phyloP scores from a whole-genome alignment of 2,329 filamentous ascomycete genomes.

The Diplocarpon rosae region DNA sequence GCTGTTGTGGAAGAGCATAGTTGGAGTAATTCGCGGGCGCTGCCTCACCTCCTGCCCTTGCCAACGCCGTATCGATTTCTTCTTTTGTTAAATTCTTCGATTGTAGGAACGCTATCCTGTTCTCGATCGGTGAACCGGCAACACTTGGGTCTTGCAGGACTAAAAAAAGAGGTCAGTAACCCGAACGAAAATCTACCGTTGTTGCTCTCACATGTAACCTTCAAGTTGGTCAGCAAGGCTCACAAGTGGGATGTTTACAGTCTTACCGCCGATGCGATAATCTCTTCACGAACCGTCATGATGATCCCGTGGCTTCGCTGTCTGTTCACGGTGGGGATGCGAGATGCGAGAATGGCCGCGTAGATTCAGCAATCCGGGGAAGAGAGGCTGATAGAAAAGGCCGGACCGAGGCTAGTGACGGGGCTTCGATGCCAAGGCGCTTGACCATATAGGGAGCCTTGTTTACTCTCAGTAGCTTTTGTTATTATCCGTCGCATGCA shows the following conservation, averaged over 20 bases:
- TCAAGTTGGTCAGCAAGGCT: slow-evolving; percentile 19
- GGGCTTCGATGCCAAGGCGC: slow-evolving; percentile 1
- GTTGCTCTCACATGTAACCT: slow-evolving; percentile 27
- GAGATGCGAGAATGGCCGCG: slow-evolving; percentile 1
- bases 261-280: slow-evolving; percentile 70
- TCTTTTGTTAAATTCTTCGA: slow-evolving; percentile 96
- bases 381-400: slow-evolving; percentile 7
- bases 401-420: slow-evolving; percentile 14
- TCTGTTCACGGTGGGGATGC: slow-evolving; percentile 1
- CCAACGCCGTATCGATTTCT: slow-evolving; percentile 78
- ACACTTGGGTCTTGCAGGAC: slow-evolving; percentile 94
- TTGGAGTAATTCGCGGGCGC: slow-evolving; percentile 33
- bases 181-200: not conserved
- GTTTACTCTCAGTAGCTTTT: slow-evolving; percentile 4
- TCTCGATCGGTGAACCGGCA: slow-evolving; percentile 79
- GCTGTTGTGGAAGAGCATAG: slow-evolving; percentile 33
- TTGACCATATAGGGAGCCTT: slow-evolving; percentile 16
- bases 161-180: slow-evolving; percentile 29
- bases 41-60: slow-evolving; percentile 56
- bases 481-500: slow-evolving; percentile 12
- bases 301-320: slow-evolving; percentile 9
- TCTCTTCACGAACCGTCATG: slow-evolving; percentile 88
- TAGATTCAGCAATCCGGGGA: slow-evolving; percentile 5
- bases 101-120: slow-evolving; percentile 82
- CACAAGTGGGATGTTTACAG: not conserved